A percentile compares a stretch with the other conserved stretches of the same genome.
Conservation (phyloP, 2,329 filamentous ascomycete species). For the Diaporthe humulicola region DNA sequence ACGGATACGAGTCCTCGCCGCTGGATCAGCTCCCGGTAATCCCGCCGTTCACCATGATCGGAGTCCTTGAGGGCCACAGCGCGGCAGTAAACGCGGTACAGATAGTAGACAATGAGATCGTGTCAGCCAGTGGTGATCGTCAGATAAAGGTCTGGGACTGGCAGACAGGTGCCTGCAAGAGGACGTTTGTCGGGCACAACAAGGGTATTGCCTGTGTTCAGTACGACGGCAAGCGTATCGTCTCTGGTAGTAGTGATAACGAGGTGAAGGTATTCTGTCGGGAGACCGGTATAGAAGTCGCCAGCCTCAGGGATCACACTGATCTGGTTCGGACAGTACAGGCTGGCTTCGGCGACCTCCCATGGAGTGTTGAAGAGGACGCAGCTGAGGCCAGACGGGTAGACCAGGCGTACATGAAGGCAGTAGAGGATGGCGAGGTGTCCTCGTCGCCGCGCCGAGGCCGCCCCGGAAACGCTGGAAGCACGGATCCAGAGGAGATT, state of each 20-base stretch:
- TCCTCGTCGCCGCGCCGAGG: slow-evolving; percentile 52
- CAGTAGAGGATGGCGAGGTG: slow-evolving; percentile 64
- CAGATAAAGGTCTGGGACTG: slow-evolving; percentile 97
- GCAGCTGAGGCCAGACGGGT: slow-evolving; percentile 78
- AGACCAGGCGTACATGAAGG: slow-evolving; percentile 79
- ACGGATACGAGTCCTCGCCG: slow-evolving; percentile 62
- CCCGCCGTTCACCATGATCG: slow-evolving; percentile 81
- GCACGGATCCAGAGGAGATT: slow-evolving; percentile 80
- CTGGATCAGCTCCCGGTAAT: slow-evolving; percentile 65
- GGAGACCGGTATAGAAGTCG: slow-evolving; percentile 87
- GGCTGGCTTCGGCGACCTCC: slow-evolving; percentile 91
- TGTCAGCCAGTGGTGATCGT: slow-evolving; percentile 94
- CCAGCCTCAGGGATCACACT: slow-evolving; percentile 84
- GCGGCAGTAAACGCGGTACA: slow-evolving; percentile 98
- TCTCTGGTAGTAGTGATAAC: slow-evolving; percentile 96
- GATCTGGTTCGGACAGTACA: slow-evolving; percentile 94
- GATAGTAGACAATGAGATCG: slow-evolving; percentile 85
- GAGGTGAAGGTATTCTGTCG: slow-evolving; percentile 96
- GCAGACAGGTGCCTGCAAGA: slow-evolving; percentile 79
- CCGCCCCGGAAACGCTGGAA: slow-evolving; percentile 76
- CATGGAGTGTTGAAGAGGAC: slow-evolving; percentile 83
- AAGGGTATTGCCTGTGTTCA: slow-evolving; percentile 99
- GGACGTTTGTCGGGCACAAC: slow-evolving; percentile 86
- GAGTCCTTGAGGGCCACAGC: slow-evolving; percentile 83
- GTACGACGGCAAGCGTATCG: slow-evolving; percentile 92